Evolutionary conservation across 1,284 basidiomycete genomes (phyloP).

Genomic region (Trichosporon asahii): DNA sequence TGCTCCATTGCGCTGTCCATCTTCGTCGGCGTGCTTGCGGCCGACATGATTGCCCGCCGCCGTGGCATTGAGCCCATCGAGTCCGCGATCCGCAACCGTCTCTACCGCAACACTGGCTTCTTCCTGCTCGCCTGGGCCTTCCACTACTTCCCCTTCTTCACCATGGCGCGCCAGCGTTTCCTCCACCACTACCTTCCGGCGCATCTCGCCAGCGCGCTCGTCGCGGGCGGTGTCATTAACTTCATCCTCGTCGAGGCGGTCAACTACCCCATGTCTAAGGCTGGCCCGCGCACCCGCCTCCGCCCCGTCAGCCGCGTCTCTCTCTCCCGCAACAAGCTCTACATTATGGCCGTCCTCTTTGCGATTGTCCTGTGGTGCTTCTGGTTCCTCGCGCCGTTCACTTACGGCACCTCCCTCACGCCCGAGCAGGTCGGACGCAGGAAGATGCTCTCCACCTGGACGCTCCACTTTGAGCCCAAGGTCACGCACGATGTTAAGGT

Average conservation of each 20-base stretch:
- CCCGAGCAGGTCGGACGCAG: slow-evolving; percentile 61
- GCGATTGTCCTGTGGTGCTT: slow-evolving; percentile 64
- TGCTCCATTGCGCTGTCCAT: slow-evolving; percentile 79
- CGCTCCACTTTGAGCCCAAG: slow-evolving; percentile 50
- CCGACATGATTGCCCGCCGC: slow-evolving; percentile 82
- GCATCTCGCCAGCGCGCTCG: slow-evolving; percentile 83
- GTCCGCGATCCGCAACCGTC: slow-evolving; percentile 85
- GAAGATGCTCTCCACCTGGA: slow-evolving; percentile 47
- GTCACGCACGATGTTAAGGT: slow-evolving; percentile 19
- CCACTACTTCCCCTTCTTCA: slow-evolving; percentile 97
- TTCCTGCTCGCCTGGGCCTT: slow-evolving; percentile 91
- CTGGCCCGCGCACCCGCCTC: slow-evolving; percentile 61
- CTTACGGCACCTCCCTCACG: slow-evolving; percentile 86
- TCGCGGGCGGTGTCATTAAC: slow-evolving; percentile 86
- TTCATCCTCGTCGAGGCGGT: slow-evolving; percentile 88
- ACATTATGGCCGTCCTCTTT: slow-evolving; percentile 61
- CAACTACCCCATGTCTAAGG: slow-evolving; percentile 80
- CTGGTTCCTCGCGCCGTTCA: slow-evolving; percentile 75
- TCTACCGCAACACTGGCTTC: slow-evolving; percentile 94
- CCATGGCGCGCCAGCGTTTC: slow-evolving; percentile 95
- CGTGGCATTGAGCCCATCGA: slow-evolving; percentile 81
- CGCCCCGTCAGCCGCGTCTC: slow-evolving; percentile 66
- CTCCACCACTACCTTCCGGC: slow-evolving; percentile 97
- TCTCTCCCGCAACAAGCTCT: slow-evolving; percentile 56
- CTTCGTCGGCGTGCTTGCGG: slow-evolving; percentile 82